Conservation (phyloP, 2,329 filamentous ascomycete species). For the Pyrenophora teres region DNA sequence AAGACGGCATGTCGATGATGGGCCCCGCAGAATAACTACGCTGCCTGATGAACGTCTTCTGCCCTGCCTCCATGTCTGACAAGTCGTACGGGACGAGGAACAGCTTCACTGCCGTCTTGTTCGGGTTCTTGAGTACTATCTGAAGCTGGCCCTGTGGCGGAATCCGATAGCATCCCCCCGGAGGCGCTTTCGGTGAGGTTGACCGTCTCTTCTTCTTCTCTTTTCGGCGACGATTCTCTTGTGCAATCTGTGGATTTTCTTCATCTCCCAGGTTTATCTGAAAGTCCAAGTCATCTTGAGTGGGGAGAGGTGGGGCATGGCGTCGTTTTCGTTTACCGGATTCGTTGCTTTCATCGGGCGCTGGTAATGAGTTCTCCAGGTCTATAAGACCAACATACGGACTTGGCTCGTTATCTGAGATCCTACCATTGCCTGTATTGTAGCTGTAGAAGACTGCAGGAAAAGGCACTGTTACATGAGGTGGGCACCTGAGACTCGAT, state of each 20-base stretch:
- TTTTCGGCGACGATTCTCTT: slow-evolving; percentile 50
- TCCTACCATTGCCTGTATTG: slow-evolving; percentile 68
- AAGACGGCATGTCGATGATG: slow-evolving; percentile 72
- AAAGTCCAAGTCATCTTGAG: slow-evolving; percentile 35
- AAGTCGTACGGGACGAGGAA: slow-evolving; percentile 94
- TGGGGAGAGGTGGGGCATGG: slow-evolving; percentile 29
- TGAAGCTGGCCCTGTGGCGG: slow-evolving; percentile 93
- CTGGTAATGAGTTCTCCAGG: slow-evolving; percentile 76
- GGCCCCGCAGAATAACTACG: slow-evolving; percentile 88
- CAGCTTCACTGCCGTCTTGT: slow-evolving; percentile 96
- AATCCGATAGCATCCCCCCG: slow-evolving; percentile 90
- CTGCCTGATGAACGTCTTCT: slow-evolving; percentile 95
- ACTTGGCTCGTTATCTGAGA: slow-evolving; percentile 82
- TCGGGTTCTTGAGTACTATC: slow-evolving; percentile 96
- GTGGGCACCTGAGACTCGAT: slow-evolving; percentile 78
- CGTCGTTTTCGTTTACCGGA: slow-evolving; percentile 50
- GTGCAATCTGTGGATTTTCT: slow-evolving; percentile 11
- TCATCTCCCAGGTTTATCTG: slow-evolving; percentile 26
- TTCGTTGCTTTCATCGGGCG: slow-evolving; percentile 51
- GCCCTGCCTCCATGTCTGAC: slow-evolving; percentile 87
- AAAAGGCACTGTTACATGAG: slow-evolving; percentile 89
- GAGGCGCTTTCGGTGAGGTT: slow-evolving; percentile 67
- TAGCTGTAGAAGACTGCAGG: slow-evolving; percentile 97
- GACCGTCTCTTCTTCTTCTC: slow-evolving; percentile 65
- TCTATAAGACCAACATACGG: slow-evolving; percentile 95